Evolutionary conservation across 2,329 filamentous ascomycete genomes (phyloP).

Genomic region (Cryphonectria carpinicola): DNA sequence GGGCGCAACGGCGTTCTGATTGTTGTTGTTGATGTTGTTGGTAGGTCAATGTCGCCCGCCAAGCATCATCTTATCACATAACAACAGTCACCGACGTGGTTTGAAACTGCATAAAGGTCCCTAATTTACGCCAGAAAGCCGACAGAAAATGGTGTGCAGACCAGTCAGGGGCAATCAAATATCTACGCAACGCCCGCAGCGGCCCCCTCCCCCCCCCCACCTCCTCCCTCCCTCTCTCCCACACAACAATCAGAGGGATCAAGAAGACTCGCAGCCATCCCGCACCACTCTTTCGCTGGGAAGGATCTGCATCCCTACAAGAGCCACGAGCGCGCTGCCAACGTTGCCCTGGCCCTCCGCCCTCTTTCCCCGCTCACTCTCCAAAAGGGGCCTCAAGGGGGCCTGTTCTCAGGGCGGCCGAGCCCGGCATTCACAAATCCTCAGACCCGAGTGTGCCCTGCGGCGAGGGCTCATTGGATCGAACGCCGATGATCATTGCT

Average conservation of each 20-base stretch:
- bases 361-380: background rate
- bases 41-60: background rate
- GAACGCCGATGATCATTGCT: background rate
- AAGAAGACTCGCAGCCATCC: conserved; percentile 8
- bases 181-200: background rate
- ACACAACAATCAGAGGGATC: background rate
- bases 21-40: background rate
- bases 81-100: background rate
- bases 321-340: conserved; percentile 16
- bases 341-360: conserved; percentile 1
- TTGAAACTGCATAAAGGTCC: background rate
- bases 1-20: too few relatives aligned
- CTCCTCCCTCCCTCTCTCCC: background rate
- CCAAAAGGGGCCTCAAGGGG: background rate
- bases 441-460: background rate
- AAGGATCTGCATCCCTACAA: conserved; percentile 9
- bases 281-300: background rate
- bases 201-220: background rate
- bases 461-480: background rate
- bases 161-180: conserved; percentile 6
- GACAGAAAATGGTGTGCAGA: background rate
- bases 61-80: background rate
- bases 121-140: conserved; percentile 8
- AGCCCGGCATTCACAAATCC: conserved; percentile 6
- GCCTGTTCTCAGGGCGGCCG: conserved; percentile 10